These are phyloP conservation scores for Neoscytalidium dimidiatum DNA, from an alignment of 2,329 filamentous ascomycete species.

Conservation along the genomic window DNA sequence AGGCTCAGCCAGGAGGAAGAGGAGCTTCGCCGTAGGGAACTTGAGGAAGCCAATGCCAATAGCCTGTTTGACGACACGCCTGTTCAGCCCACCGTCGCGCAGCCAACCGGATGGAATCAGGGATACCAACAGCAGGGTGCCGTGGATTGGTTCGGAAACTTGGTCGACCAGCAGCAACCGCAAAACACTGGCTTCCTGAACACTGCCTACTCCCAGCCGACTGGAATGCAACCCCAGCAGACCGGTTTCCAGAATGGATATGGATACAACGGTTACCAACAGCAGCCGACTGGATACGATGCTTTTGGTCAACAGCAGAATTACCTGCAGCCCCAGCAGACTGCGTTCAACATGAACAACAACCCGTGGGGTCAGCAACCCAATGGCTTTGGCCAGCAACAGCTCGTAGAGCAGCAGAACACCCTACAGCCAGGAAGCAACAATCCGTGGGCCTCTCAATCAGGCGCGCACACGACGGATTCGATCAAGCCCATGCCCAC, in stretches of 20 bases:
- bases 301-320: constrained; percentile 40
- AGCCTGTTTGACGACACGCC: constrained; percentile 84
- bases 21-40: constrained; percentile 78
- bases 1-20: constrained; percentile 94
- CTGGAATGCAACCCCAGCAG: constrained; percentile 65
- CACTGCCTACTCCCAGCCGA: constrained; percentile 73
- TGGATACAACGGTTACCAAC: constrained; percentile 57
- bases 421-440: constrained; percentile 78
- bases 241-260: constrained; percentile 69
- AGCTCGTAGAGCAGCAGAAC: constrained; percentile 59
- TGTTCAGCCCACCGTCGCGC: constrained; percentile 66
- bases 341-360: constrained; percentile 53
- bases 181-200: constrained; percentile 69
- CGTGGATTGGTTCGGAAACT: constrained; percentile 97
- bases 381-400: constrained; percentile 45
- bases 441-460: constrained; percentile 79
- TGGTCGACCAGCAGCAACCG: constrained; percentile 69
- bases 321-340: constrained; percentile 59
- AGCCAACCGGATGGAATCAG: constrained; percentile 89
- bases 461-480: constrained; percentile 59
- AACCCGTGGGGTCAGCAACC: constrained; percentile 40
- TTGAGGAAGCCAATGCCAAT: constrained; percentile 82
- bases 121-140: constrained; percentile 96
- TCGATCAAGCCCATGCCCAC: constrained; percentile 80
- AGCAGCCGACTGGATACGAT: constrained; percentile 71